Base-by-base conservation (phyloP, 1,139 yeast genomes). In the Kodamaea derodonti region DNA sequence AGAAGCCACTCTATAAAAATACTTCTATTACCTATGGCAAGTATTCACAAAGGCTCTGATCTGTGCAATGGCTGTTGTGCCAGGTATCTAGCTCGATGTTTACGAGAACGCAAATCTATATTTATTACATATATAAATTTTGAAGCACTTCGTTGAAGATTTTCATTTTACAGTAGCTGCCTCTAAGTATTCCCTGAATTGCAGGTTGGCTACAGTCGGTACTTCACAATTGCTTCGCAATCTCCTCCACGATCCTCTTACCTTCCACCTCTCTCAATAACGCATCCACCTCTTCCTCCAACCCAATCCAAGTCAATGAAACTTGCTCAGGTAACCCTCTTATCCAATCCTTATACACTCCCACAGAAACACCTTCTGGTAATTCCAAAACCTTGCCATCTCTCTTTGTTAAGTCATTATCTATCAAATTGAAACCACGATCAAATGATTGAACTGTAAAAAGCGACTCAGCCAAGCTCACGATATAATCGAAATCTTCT, bases 241-340 rank as follows among this genome's bases (percentile, higher is more conserved):
- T n/a, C 15, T 36, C 38, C 9, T 37, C 30, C 16, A 52, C 46
- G 20, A 55, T 43, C n/a, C 39, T 42, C 30, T 46, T 41, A 10
- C 54, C 51, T 34, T 53, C 43, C 25, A 40, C 42, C 31, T 47
- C 48, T 29, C 53, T 41, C n/a, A 56, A 32, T 20, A 46, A 29
- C 6, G 40, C 38, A 24, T 70, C 75, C 2, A 72, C 76, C 28
- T 68, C 61, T 3, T 56, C 64, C 2, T 67, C 64, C 27, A 84
- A 58, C 0, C 80, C 84, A 13, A 83, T 54, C 92, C 94, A 84
- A 2, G 63, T 54, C 20, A 82, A 65, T 1, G 87, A 81, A 28
- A 75, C 74, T 10, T 64, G 47, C n/a, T 68, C 76, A 0, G 92
- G 92, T 34, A 84, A 53, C 0, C 46, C 36, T 0, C 53, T 43